Evolutionary conservation across 257 asterid genomes (phyloP), one percentile per base, ranked within the genome.

Genomic region (Nicotiana knightiana): DNA sequence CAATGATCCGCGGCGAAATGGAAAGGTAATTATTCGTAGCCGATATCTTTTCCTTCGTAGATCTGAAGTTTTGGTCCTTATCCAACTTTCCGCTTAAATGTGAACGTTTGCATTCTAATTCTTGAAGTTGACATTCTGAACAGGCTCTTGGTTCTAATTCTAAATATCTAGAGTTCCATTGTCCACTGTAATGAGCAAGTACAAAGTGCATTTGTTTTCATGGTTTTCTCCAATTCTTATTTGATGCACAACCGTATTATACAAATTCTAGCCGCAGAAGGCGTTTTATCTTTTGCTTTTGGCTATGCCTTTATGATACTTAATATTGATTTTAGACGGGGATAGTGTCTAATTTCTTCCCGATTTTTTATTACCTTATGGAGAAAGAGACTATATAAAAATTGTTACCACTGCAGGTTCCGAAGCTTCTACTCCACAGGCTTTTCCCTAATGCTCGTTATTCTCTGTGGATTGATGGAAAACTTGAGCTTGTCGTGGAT

Each of bases 401-500:
- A 28, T 28, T 53, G 58, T 77, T 58, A 16, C 39, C 78, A 73
- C 80, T 81, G 71, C 91, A 95, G 99, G 82, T 96, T 79, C 99
- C 99, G 7, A 96, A 96, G 87, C 94, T 96, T 83, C 92, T 96
- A 70, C 90, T 94, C 73, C 99, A 96, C 84, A 90, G 99, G 83
- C 97, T 96, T 85, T 96, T 91, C 70, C 99, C 97, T 11, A 91
- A 88, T 86, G 89, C 96, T 57, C 93, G 92, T 46, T 96, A 96
- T 88, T 96, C 99, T 33, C 66, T 96, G 86, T 96, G 99, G 99
- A 84, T 96, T 43, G 99, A 96, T 89, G 99, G 98, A 70, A 96
- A 96, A 83, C 97, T 96, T 59, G 96, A 96, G 90, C 94, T 96
- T 65, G 93, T 91, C 62, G 97, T 96, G 81, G 99, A 95, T 87